Conservation (phyloP, 2,329 filamentous ascomycete genomes). For the Didymella pomorum region DNA sequence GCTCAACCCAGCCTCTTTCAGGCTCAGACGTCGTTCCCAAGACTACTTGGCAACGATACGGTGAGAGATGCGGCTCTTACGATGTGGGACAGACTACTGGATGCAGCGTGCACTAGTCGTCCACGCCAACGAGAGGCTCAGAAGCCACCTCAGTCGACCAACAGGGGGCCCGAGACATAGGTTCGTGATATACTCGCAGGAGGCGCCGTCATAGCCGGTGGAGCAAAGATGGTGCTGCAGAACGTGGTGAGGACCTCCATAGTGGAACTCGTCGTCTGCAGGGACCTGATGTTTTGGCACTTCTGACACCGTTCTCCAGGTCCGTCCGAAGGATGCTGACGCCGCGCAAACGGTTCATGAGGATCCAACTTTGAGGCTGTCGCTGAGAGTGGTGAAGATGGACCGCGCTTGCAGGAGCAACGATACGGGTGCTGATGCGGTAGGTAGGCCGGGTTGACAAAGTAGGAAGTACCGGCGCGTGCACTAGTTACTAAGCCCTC, state of each 20-base stretch:
- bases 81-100: slow-evolving; percentile 17
- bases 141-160: slow-evolving; percentile 1
- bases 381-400: slow-evolving; percentile 18
- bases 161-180: slow-evolving; percentile 8
- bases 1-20: slow-evolving; percentile 8
- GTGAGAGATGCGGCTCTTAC: slow-evolving; percentile 21
- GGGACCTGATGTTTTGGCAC: slow-evolving; percentile 11
- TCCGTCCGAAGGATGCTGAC: slow-evolving; percentile 4
- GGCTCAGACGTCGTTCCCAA: slow-evolving; percentile 15
- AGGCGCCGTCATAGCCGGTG: slow-evolving; percentile 19
- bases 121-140: slow-evolving; percentile 17
- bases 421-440: slow-evolving; percentile 8
- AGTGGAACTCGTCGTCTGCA: slow-evolving; percentile 19
- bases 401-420: slow-evolving; percentile 10
- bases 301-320: slow-evolving; percentile 7
- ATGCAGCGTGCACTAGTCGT: slow-evolving; percentile 12
- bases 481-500: slow-evolving; percentile 14
- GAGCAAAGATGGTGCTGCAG: slow-evolving; percentile 14
- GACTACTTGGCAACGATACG: slow-evolving; percentile 20
- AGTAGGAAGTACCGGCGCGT: slow-evolving; percentile 15
- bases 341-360: slow-evolving; percentile 13
- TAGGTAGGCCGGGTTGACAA: slow-evolving; percentile 5
- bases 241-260: slow-evolving; percentile 5
- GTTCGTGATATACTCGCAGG: slow-evolving; percentile 5
- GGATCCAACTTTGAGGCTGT: slow-evolving; percentile 4